phyloP scores from a whole-genome alignment of 306 rosid genomes.

The Fagus crenata region DNA sequence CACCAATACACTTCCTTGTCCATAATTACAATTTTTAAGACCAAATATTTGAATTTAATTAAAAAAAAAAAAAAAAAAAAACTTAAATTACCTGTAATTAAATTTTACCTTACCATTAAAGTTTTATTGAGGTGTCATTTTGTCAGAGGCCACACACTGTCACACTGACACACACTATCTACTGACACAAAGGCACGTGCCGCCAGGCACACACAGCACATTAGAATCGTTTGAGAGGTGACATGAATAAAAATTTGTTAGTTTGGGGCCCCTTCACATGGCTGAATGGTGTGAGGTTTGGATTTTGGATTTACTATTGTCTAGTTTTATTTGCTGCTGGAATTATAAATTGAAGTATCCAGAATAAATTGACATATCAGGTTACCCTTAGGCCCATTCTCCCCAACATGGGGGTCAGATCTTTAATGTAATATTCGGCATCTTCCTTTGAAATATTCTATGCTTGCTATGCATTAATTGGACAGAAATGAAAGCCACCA shows the following conservation, averaged over 20 bases:
- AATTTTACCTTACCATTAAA: too few relatives aligned
- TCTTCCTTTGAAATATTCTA: not conserved
- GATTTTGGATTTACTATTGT: not conserved
- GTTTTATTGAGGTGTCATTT: too few relatives aligned
- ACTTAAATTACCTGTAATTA: too few relatives aligned
- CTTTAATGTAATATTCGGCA: not conserved
- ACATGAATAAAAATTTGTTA: not conserved
- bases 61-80: too few relatives aligned
- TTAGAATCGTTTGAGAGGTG: not conserved
- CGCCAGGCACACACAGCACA: not conserved
- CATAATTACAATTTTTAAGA: too few relatives aligned
- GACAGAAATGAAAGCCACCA: not conserved
- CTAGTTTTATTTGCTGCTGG: not conserved
- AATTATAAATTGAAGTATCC: not conserved
- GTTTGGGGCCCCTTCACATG: conserved; percentile 10
- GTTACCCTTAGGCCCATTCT: not conserved
- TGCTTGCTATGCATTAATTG: not conserved
- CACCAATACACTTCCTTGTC: too few relatives aligned
- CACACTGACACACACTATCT: not conserved
- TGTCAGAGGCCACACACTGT: too few relatives aligned
- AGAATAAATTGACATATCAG: not conserved
- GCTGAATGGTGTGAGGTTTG: conserved; percentile 10
- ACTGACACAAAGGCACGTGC: not conserved
- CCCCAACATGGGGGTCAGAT: conserved; percentile 13
- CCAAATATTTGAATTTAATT: too few relatives aligned